phyloP scores from a whole-genome alignment of 768 basidiomycete genomes.

The Tylopilus rubrobrunneus region DNA sequence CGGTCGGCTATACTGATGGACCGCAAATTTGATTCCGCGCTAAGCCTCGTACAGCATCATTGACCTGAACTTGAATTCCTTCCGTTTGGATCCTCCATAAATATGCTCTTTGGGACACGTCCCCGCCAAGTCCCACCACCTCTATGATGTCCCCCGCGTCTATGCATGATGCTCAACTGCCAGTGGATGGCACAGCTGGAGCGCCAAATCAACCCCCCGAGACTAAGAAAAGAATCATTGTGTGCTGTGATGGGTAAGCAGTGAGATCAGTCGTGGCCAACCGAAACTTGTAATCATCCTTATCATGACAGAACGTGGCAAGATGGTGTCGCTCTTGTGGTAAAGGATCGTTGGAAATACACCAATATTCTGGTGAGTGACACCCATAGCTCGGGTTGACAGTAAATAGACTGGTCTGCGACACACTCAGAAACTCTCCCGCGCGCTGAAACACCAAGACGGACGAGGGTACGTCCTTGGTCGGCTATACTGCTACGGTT shows the following conservation, averaged over 20 bases:
- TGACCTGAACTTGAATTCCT: background rate
- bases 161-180: background rate
- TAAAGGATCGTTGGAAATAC: conserved; percentile 42
- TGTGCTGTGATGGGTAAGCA: conserved; percentile 73
- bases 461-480: conserved; percentile 30
- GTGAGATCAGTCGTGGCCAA: background rate
- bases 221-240: conserved; percentile 56
- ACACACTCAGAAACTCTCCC: conserved; percentile 44
- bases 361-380: conserved; percentile 53
- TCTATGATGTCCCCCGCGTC: conserved; percentile 11
- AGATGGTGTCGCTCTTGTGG: conserved; percentile 45
- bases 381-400: background rate
- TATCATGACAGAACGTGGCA: conserved; percentile 58
- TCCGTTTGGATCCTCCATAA: conserved; percentile 17
- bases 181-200: background rate
- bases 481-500: background rate
- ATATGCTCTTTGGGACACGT: conserved; percentile 9
- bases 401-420: background rate
- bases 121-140: background rate
- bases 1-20: background rate
- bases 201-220: conserved; percentile 2
- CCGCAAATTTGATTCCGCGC: background rate
- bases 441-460: conserved; percentile 50
- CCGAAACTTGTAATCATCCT: conserved; percentile 4
- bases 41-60: background rate